Evolutionary conservation across 345 rosid genomes (phyloP).

Genomic region (Anacardium occidentale): DNA sequence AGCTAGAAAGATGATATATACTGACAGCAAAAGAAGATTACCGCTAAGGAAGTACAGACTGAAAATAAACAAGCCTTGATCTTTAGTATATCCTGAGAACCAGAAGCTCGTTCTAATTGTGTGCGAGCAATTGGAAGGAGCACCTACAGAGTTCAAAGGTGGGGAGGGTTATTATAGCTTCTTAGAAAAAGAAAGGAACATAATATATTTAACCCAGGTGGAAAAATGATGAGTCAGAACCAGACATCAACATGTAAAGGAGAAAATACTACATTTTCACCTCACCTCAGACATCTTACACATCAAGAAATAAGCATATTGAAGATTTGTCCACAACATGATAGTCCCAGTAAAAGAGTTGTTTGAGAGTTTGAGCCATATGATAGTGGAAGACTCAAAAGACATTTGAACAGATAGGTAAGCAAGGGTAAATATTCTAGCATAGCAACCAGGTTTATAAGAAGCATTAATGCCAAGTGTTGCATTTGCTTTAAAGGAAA

Average conservation of each 20-base stretch:
- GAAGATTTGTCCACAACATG: not conserved
- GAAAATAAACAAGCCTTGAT: slow-evolving; percentile 84
- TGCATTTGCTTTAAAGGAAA: not conserved
- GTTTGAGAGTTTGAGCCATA: not conserved
- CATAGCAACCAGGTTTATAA: not conserved
- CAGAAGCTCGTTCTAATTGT: slow-evolving; percentile 48
- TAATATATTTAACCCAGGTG: not conserved
- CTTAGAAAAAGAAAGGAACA: not conserved
- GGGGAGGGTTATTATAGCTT: slow-evolving; percentile 14
- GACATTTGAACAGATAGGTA: not conserved
- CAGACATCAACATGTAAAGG: slow-evolving; percentile 1
- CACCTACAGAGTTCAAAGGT: slow-evolving; percentile 46
- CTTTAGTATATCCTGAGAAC: slow-evolving; percentile 46
- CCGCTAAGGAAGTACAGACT: slow-evolving; percentile 78
- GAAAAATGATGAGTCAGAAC: no score
- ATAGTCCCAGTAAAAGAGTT: not conserved
- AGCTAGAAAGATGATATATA: not conserved
- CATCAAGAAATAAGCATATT: slow-evolving; percentile 1
- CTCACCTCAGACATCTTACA: not conserved
- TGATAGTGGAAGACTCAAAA: not conserved
- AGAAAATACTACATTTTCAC: not conserved
- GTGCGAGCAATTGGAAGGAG: slow-evolving; percentile 59
- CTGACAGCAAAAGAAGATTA: slow-evolving; percentile 33
- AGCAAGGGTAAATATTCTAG: not conserved
- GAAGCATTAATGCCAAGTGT: slow-evolving; percentile 4